These are phyloP conservation scores for Ceratocystis albifundus DNA, from an alignment of 2,329 filamentous ascomycete species.

Conservation along the genomic window DNA sequence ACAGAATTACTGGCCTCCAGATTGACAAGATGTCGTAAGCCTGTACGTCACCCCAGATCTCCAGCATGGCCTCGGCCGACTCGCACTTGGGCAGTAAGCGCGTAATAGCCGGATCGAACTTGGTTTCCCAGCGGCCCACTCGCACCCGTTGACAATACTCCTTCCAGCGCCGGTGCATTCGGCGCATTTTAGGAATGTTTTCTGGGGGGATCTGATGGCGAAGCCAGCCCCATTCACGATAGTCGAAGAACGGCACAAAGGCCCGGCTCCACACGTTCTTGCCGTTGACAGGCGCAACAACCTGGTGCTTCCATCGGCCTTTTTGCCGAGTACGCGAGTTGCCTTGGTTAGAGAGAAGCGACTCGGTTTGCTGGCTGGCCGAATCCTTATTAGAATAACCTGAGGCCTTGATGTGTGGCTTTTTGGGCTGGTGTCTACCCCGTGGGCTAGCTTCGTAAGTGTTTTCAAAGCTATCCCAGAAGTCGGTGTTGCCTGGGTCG, in stretches of 20 bases:
- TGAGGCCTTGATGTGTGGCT: slow-evolving; percentile 2
- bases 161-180: slow-evolving; percentile 24
- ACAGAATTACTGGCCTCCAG: slow-evolving; percentile 16
- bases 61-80: slow-evolving; percentile 28
- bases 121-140: neutral
- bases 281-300: slow-evolving; percentile 12
- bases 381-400: neutral
- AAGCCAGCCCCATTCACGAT: slow-evolving; percentile 23
- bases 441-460: slow-evolving; percentile 3
- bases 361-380: neutral
- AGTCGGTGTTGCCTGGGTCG: neutral
- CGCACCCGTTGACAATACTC: slow-evolving; percentile 18
- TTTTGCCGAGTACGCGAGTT: neutral
- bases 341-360: neutral
- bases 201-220: slow-evolving; percentile 20
- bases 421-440: neutral
- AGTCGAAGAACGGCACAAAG: slow-evolving; percentile 22
- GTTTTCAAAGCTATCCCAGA: slow-evolving; percentile 15
- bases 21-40: neutral
- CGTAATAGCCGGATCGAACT: slow-evolving; percentile 1
- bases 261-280: neutral
- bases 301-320: slow-evolving; percentile 14
- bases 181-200: slow-evolving; percentile 1
- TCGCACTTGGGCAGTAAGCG: neutral
- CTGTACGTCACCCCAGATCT: slow-evolving; percentile 28